Percentiles rank a stretch among this genome's conserved stretches.
phyloP scores from a whole-genome alignment of 2,329 filamentous ascomycete species.

The Aspergillus melleus region DNA sequence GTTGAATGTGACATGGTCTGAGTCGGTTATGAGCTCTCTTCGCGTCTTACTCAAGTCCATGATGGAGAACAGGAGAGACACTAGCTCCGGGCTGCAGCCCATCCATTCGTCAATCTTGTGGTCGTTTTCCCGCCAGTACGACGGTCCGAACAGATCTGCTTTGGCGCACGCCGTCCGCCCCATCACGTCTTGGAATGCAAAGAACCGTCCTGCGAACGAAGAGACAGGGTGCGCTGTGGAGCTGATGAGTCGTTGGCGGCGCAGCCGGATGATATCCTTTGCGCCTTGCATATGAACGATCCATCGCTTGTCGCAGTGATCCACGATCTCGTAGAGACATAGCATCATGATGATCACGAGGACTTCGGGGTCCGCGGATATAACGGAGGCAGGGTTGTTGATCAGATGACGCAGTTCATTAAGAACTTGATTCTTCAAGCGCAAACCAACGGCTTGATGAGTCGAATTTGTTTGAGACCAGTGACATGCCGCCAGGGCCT shows the following conservation, averaged over 20 bases:
- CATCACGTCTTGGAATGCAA: slow-evolving; percentile 55
- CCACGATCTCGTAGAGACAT: slow-evolving; percentile 48
- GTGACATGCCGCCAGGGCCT: slow-evolving; percentile 42
- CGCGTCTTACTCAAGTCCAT: slow-evolving; percentile 47
- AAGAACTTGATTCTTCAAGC: slow-evolving; percentile 39
- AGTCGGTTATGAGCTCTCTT: slow-evolving; percentile 26
- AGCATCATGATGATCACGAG: slow-evolving; percentile 48
- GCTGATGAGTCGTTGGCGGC: slow-evolving; percentile 28
- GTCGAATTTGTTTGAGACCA: slow-evolving; percentile 32
- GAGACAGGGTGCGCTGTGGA: slow-evolving; percentile 25
- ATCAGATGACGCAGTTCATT: slow-evolving; percentile 39
- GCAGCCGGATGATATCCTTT: slow-evolving; percentile 47
- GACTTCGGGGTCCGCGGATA: slow-evolving; percentile 33
- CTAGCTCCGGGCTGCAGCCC: slow-evolving; percentile 50
- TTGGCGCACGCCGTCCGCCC: slow-evolving; percentile 53
- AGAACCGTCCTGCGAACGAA: slow-evolving; percentile 48
- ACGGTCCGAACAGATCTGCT: slow-evolving; percentile 47
- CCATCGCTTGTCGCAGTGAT: slow-evolving; percentile 48
- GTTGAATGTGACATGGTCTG: slow-evolving; percentile 27
- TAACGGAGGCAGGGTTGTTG: slow-evolving; percentile 25
- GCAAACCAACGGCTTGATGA: slow-evolving; percentile 34
- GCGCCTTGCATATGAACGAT: slow-evolving; percentile 51
- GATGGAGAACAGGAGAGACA: slow-evolving; percentile 48
- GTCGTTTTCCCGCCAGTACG: slow-evolving; percentile 47
- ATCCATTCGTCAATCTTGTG: slow-evolving; percentile 48